phyloP scores from a whole-genome alignment of 495 filamentous ascomycete species.

The Sordaria brevicollis region DNA sequence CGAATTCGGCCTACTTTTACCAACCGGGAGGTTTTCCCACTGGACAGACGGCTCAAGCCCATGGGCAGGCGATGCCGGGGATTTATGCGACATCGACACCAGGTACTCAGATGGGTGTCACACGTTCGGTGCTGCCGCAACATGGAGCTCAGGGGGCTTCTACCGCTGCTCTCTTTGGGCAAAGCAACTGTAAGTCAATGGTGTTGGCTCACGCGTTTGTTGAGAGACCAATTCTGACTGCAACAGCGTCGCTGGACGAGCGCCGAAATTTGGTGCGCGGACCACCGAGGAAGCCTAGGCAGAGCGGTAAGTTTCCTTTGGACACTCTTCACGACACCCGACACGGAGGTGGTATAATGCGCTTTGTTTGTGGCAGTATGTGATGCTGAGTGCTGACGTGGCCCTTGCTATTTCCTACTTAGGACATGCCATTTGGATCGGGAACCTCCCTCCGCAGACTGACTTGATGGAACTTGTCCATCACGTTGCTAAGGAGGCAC shows the following conservation, averaged over 20 bases:
- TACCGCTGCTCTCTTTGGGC: neutral
- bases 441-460: constrained; percentile 79
- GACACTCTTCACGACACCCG: neutral
- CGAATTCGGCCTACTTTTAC: constrained; percentile 30
- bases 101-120: constrained; percentile 1
- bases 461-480: constrained; percentile 74
- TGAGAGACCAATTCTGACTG: neutral
- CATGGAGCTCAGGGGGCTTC: neutral
- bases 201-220: neutral
- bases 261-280: constrained; percentile 56
- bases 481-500: constrained; percentile 77
- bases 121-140: constrained; percentile 4
- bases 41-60: constrained; percentile 15
- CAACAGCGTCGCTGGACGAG: constrained; percentile 19
- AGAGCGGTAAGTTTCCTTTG: constrained; percentile 38
- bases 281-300: constrained; percentile 86
- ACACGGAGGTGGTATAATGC: neutral
- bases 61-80: constrained; percentile 19
- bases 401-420: constrained; percentile 3
- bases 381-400: neutral
- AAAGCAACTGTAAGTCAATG: constrained; percentile 4
- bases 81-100: constrained; percentile 17
- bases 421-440: constrained; percentile 94
- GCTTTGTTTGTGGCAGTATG: neutral
- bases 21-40: constrained; percentile 19